phyloP scores from a whole-genome alignment of 169 alveolate genomes.

The Theileria parva region DNA sequence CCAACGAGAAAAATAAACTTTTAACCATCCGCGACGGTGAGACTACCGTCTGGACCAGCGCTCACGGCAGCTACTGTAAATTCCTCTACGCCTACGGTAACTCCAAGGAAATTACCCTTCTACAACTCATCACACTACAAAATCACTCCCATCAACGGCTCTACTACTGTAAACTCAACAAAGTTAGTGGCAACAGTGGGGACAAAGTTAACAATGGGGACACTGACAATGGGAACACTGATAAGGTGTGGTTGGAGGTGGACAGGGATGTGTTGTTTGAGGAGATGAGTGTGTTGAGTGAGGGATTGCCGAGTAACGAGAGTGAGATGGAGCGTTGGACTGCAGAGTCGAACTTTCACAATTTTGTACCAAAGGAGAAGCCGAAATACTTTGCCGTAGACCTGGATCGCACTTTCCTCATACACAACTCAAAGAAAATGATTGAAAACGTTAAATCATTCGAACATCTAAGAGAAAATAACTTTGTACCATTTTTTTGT shows the following conservation, averaged over 20 bases:
- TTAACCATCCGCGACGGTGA: neutral
- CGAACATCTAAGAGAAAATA: slow-evolving; percentile 10
- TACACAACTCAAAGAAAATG: neutral
- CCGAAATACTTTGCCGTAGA: slow-evolving; percentile 60
- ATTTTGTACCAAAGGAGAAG: neutral
- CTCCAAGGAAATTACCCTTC: neutral
- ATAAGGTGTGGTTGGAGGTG: neutral
- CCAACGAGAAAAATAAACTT: neutral
- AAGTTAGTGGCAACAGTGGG: too few species aligned
- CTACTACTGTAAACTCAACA: too few species aligned
- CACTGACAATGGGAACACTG: too few species aligned
- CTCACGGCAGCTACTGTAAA: neutral
- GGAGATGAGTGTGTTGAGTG: neutral
- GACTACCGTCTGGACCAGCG: neutral
- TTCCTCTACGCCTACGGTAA: neutral
- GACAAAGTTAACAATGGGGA: too few species aligned
- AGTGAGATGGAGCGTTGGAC: slow-evolving; percentile 6
- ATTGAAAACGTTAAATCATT: slow-evolving; percentile 44
- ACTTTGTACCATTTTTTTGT: slow-evolving; percentile 48
- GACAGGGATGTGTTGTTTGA: neutral
- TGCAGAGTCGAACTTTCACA: neutral
- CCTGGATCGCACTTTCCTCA: slow-evolving; percentile 59
- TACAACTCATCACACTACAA: neutral
- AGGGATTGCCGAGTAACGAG: neutral
- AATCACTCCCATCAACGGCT: neutral